Conservation (phyloP, 371 early-diverging fungal genomes). For the Dichotomocladium elegans region DNA sequence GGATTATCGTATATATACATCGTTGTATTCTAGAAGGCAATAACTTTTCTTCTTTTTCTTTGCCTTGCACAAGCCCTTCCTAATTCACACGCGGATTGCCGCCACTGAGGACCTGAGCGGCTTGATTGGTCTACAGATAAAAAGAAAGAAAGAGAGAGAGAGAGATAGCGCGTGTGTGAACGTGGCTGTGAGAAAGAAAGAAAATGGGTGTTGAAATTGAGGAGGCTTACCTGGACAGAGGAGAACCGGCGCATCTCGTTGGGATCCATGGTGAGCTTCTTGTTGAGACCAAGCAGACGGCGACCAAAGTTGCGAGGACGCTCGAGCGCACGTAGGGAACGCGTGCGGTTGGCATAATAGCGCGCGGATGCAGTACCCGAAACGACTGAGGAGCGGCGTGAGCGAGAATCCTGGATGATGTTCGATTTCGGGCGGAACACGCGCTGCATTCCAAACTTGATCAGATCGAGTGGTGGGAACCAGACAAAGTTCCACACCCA, state of each 20-base stretch:
- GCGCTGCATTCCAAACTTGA: conserved; percentile 70
- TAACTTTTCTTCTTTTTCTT: no score
- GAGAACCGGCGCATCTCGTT: conserved; percentile 53
- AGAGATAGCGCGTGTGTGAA: not conserved
- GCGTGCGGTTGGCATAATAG: conserved; percentile 44
- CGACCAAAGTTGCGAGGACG: conserved; percentile 38
- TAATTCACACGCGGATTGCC: no score
- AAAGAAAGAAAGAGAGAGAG: not conserved
- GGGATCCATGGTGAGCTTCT: conserved; percentile 41
- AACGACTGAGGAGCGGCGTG: conserved; percentile 26
- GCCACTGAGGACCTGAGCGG: conserved; percentile 4
- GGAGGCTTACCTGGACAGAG: conserved; percentile 34
- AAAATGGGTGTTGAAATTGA: no score
- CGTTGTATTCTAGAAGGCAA: no score
- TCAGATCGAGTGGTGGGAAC: conserved; percentile 69
- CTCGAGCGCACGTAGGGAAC: conserved; percentile 32
- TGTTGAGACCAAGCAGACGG: conserved; percentile 22
- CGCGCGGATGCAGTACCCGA: conserved; percentile 36
- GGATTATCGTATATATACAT: no score
- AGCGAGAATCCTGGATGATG: conserved; percentile 4
- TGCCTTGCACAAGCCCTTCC: no score
- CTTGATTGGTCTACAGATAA: conserved; percentile 2
- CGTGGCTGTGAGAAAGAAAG: not conserved
- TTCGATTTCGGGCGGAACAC: conserved; percentile 37
- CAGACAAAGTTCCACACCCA: conserved; percentile 80